A percentile compares a stretch with the other conserved stretches of the same genome.
These are phyloP conservation scores for Jimgerdemannia lactiflua DNA, from an alignment of 192 early-diverging fungal genomes.

Conservation along the genomic window DNA sequence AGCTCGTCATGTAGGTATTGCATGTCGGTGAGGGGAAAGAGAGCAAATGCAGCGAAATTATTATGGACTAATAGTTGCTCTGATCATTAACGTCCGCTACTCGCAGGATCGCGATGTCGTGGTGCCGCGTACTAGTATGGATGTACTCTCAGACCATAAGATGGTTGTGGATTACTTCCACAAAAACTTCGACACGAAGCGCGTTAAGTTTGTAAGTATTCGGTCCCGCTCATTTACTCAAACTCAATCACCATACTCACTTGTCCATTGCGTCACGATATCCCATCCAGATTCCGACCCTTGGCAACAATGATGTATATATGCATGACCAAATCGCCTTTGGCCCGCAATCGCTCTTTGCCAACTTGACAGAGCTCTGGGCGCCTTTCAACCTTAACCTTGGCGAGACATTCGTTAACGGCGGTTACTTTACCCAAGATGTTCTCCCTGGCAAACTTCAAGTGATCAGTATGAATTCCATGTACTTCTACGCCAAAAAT, in stretches of 20 bases:
- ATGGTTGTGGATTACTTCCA: slow-evolving; percentile 11
- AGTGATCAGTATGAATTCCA: slow-evolving; percentile 28
- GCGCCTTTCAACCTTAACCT: slow-evolving; percentile 29
- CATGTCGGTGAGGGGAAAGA: too few relatives aligned
- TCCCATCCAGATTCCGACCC: slow-evolving; percentile 21
- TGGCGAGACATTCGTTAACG: slow-evolving; percentile 14
- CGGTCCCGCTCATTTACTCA: too few relatives aligned
- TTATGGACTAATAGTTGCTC: too few relatives aligned
- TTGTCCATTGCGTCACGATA: not conserved
- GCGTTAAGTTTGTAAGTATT: slow-evolving; percentile 15
- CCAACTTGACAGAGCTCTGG: slow-evolving; percentile 23
- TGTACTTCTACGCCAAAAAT: slow-evolving; percentile 28
- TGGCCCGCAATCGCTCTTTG: slow-evolving; percentile 11
- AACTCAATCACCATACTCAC: too few relatives aligned
- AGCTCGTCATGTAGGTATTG: slow-evolving; percentile 28
- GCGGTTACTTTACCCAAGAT: slow-evolving; percentile 33
- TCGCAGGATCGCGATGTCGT: slow-evolving; percentile 19
- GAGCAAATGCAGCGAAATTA: too few relatives aligned
- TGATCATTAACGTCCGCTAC: not conserved
- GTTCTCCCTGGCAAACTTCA: slow-evolving; percentile 16
- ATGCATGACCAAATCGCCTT: slow-evolving; percentile 19
- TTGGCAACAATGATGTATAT: slow-evolving; percentile 37
- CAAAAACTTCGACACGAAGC: slow-evolving; percentile 13
- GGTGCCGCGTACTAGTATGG: slow-evolving; percentile 9
- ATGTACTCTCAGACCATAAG: slow-evolving; percentile 22